Percentiles rank a stretch among this genome's conserved stretches.
phyloP scores from a whole-genome alignment of 106 monocot genomes.

The Posidonia australis region DNA sequence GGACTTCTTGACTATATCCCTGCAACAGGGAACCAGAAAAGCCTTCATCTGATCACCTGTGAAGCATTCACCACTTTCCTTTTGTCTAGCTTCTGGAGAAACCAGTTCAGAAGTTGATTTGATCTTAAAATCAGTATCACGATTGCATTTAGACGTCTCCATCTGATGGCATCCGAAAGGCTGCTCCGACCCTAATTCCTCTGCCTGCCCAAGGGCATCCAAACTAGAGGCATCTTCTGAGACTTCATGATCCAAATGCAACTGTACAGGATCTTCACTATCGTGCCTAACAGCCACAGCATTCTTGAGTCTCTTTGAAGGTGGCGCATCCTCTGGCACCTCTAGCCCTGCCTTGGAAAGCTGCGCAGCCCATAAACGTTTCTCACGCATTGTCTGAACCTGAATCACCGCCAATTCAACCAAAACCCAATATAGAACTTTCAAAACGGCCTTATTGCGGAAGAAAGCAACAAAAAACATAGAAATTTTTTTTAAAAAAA shows the following conservation, averaged over 20 bases:
- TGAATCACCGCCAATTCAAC: slow-evolving; percentile 12
- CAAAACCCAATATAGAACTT: neutral
- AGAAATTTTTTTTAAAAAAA: too few relatives aligned
- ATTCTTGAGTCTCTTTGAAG: slow-evolving; percentile 27
- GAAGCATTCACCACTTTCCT: neutral
- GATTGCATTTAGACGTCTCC: neutral
- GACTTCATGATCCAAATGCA: slow-evolving; percentile 6
- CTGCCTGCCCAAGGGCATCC: neutral
- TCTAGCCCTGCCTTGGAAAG: slow-evolving; percentile 78
- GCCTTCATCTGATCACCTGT: neutral
- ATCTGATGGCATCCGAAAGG: neutral
- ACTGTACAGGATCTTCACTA: slow-evolving; percentile 1
- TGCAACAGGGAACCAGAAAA: slow-evolving; percentile 8
- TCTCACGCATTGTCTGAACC: slow-evolving; percentile 61
- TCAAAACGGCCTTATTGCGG: neutral
- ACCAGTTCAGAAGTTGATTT: neutral
- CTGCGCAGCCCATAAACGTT: slow-evolving; percentile 47
- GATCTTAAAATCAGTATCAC: neutral
- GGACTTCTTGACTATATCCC: neutral
- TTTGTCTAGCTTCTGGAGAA: neutral
- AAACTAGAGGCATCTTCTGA: neutral
- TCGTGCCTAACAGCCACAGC: slow-evolving; percentile 3
- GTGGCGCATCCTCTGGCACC: slow-evolving; percentile 37
- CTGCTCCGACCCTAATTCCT: slow-evolving; percentile 2
- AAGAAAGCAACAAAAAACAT: too few relatives aligned